A percentile compares a stretch with the other conserved stretches of the same genome.
phyloP scores from a whole-genome alignment of 192 early-diverging fungal genomes.

The Coemansia sp. region DNA sequence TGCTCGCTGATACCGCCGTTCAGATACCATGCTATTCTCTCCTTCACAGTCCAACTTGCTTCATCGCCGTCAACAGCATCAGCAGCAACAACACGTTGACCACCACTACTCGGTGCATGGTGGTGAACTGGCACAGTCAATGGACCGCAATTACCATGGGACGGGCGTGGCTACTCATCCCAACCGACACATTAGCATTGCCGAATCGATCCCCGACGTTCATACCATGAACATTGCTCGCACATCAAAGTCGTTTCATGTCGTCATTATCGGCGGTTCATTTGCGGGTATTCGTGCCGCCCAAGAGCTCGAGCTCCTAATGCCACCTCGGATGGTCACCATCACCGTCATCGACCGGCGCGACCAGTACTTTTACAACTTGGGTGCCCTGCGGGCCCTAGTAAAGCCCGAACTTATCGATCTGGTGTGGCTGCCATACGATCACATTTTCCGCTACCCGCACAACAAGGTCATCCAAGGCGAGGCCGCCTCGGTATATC shows the following conservation, averaged over 20 bases:
- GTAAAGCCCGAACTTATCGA: conserved; percentile 52
- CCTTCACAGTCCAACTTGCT: conserved; percentile 3
- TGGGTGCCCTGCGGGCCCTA: conserved; percentile 50
- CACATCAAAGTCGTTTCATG: conserved; percentile 58
- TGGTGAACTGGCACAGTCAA: neutral
- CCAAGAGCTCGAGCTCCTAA: conserved; percentile 49
- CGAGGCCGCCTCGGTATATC: conserved; percentile 47
- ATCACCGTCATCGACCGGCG: conserved; percentile 58
- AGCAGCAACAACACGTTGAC: neutral
- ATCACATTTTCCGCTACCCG: conserved; percentile 44
- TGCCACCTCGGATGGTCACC: conserved; percentile 35
- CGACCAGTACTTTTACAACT: conserved; percentile 57
- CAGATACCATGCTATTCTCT: neutral
- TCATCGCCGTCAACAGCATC: conserved; percentile 10
- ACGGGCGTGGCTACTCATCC: neutral
- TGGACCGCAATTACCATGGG: neutral
- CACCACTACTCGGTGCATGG: neutral
- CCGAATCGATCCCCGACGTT: conserved; percentile 17
- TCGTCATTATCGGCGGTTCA: conserved; percentile 55
- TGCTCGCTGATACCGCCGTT: neutral
- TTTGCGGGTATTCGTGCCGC: conserved; percentile 57
- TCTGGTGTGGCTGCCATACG: conserved; percentile 54
- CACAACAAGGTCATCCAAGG: conserved; percentile 55
- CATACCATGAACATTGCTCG: conserved; percentile 46
- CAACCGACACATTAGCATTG: conserved; percentile 18